Base-by-base conservation (phyloP, 2,329 filamentous ascomycete species). In the Zopfia rhizophila region DNA sequence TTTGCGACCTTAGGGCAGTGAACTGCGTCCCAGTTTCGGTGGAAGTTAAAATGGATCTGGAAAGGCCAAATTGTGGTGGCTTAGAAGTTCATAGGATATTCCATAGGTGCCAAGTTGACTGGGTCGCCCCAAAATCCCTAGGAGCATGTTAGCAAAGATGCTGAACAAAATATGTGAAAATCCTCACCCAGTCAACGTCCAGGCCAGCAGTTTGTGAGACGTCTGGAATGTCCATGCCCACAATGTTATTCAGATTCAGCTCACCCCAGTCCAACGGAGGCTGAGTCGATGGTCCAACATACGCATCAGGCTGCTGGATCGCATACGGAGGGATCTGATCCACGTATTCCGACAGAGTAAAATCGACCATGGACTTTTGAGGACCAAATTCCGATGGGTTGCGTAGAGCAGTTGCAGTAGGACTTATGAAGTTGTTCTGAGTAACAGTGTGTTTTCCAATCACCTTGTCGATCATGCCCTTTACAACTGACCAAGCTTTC, bases 71-170 rank as follows among this genome's bases (percentile, higher is more conserved):
- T n/a, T n/a, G n/a, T n/a, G n/a, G n/a, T n/a, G n/a, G n/a, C n/a
- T n/a, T n/a, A n/a, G n/a, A 19, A 36, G 18, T 36, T 12, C 10
- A 36, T 17, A 5, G 32, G 32, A 36, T 43, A 43, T 7, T 43
- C 39, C 11, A 43, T 16, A 14, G 39, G 17, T 8, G 12, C 39
- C 4, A 69, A 68, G 27, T 65, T 67, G 41, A 70, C 65, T 1
- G 68, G 67, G 40, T 70, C 68, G 16, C 68, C 68, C 68, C 68
- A 72, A 38, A 70, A 72, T 3, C 68, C 66, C 66, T 69, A 32
- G 21, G 13, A 2, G 16, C 8, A 16, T 17, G 37, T 64, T 27
- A 63, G 57, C 40, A 39, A 8, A 12, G 7, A 16, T 29, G 3
- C 7, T 17, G n/a, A 24, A 17, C 19, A 22, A 28, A 19, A 11